These are phyloP conservation scores for Aquilaria malaccensis DNA, from an alignment of 345 rosid species.

Conservation along the genomic window DNA sequence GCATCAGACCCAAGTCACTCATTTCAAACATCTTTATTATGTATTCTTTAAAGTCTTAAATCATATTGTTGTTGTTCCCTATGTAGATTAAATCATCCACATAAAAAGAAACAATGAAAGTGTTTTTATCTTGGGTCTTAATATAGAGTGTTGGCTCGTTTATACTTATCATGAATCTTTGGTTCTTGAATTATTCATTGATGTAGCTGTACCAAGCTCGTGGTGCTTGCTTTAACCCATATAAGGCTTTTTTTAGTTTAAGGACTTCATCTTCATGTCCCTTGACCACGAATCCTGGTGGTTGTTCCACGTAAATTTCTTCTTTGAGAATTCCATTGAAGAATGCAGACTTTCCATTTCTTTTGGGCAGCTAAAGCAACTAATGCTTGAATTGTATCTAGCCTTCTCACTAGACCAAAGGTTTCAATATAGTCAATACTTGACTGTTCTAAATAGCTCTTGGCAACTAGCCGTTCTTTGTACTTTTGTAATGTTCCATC, in stretches of 20 bases:
- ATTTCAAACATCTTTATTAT: neutral
- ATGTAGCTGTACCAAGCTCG: too few relatives aligned
- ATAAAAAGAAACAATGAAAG: too few relatives aligned
- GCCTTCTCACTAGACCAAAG: too few relatives aligned
- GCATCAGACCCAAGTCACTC: neutral
- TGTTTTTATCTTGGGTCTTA: neutral
- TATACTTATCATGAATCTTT: neutral
- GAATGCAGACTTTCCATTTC: neutral
- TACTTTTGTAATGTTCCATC: neutral
- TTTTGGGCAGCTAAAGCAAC: too few relatives aligned
- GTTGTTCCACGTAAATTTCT: neutral
- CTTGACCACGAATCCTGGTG: neutral
- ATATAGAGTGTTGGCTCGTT: neutral
- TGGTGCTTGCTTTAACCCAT: neutral
- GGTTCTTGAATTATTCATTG: too few relatives aligned
- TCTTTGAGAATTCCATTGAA: neutral
- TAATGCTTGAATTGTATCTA: too few relatives aligned
- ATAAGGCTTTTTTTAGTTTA: neutral
- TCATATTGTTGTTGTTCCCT: neutral
- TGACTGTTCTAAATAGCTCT: neutral
- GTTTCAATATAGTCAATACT: too few relatives aligned
- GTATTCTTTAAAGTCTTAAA: neutral
- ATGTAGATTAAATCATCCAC: neutral
- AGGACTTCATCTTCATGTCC: neutral
- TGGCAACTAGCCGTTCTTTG: neutral